A percentile compares a stretch with the other conserved stretches of the same genome.
Conservation (phyloP, 352 stramenopile species). For the Elongisporangium anandrum region DNA sequence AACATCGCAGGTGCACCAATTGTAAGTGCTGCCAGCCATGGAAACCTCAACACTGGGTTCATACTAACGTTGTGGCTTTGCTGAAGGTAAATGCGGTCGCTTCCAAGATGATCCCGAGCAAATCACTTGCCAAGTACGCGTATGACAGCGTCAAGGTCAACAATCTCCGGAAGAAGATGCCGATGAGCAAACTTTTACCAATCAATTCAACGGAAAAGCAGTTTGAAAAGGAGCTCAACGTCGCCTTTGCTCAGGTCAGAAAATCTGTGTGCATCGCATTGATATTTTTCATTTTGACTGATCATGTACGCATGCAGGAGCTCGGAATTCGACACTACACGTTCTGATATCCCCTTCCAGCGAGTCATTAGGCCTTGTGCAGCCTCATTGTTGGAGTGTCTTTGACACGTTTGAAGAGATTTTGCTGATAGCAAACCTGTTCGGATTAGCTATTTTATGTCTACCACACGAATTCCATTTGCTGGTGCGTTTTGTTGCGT, state of each 20-base stretch:
- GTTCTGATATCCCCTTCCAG: not conserved
- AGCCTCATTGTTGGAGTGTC: too few species aligned
- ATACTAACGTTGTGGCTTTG: not conserved
- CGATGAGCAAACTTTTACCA: constrained; percentile 49
- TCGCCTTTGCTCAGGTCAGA: constrained; percentile 41
- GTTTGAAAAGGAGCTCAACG: constrained; percentile 72
- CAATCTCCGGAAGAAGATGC: constrained; percentile 55
- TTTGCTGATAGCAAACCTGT: too few species aligned
- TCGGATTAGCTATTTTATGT: not conserved
- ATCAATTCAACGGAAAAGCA: constrained; percentile 27
- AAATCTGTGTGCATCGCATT: not conserved
- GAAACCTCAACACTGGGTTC: too few species aligned
- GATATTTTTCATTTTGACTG: not conserved
- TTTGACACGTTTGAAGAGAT: too few species aligned
- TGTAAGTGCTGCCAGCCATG: constrained; percentile 34
- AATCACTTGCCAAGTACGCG: constrained; percentile 31
- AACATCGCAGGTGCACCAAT: constrained; percentile 23
- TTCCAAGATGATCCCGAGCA: constrained; percentile 44
- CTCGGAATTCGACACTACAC: not conserved
- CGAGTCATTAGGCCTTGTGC: too few species aligned
- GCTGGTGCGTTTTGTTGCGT: not conserved
- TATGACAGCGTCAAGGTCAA: constrained; percentile 45
- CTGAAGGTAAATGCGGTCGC: constrained; percentile 19
- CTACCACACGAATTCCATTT: not conserved
- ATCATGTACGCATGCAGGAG: not conserved